phyloP scores from a whole-genome alignment of 148 eudicot species.

The Cornus florida region DNA sequence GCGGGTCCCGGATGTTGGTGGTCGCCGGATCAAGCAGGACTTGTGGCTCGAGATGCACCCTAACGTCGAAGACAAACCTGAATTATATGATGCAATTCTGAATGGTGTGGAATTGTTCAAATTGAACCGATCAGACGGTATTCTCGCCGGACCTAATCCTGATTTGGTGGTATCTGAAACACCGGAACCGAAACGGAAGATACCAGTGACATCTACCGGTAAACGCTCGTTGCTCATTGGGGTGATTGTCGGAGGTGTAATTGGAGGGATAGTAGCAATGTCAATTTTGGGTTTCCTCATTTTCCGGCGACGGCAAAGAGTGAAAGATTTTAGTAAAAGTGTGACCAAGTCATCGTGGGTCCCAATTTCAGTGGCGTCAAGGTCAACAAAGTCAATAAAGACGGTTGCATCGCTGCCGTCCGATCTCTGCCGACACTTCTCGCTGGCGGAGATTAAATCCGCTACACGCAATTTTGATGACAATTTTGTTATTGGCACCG shows the following conservation, averaged over 20 bases:
- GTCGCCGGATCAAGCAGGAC: too few relatives aligned
- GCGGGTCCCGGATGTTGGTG: too few relatives aligned
- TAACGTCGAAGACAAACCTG: too few relatives aligned
- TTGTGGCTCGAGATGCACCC: too few relatives aligned
- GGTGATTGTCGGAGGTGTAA: constrained; percentile 12
- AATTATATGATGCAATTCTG: too few relatives aligned
- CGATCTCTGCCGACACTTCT: constrained; percentile 18
- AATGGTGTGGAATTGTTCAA: too few relatives aligned
- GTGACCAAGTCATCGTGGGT: constrained; percentile 5
- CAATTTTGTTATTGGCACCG: constrained; percentile 22
- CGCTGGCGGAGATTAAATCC: constrained; percentile 20
- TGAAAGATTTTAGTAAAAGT: neutral
- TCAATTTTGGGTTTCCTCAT: constrained; percentile 16
- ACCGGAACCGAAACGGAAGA: too few relatives aligned
- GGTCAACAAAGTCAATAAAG: constrained; percentile 18
- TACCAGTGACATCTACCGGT: neutral
- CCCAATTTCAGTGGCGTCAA: neutral
- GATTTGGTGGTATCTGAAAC: too few relatives aligned
- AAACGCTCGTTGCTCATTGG: neutral
- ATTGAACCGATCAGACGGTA: too few relatives aligned
- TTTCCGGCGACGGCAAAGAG: constrained; percentile 5
- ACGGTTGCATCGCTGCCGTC: constrained; percentile 17
- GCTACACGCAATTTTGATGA: constrained; percentile 25
- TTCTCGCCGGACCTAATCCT: too few relatives aligned
- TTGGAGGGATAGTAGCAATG: neutral